Base-by-base conservation (phyloP, 176 grass and related monocot genomes). In the Secale cereale region DNA sequence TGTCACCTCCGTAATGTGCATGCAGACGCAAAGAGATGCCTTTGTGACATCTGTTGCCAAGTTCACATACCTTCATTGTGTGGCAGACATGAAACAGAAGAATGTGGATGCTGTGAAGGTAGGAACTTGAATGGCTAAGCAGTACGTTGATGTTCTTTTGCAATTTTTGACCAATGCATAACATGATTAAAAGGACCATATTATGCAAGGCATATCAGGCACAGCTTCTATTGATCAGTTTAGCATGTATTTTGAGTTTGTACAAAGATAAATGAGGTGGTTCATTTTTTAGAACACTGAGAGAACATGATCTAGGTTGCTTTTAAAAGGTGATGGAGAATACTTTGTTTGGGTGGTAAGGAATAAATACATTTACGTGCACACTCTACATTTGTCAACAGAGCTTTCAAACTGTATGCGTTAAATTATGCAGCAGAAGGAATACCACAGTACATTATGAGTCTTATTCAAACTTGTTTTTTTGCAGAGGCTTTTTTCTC, bases 51-150 rank as follows among this genome's bases (percentile, higher is more conserved):
- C 97, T 60, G 93, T 99, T 59, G 97, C 97, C 59, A 99, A 99
- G 83, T 99, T 99, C 67, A 99, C 97, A 70, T 96, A 92, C 78
- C 97, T 99, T 74, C 97, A 99, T 86, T 99, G 89, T 92, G 97
- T 92, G 65, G 93, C 91, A 19, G 97, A 96, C 79, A 99, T 99
- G 93, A 99, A 99, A 85, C 97, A 99, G 80, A 99, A 96, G 78
- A 99, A 99, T 87, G 88, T 96, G 74, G 97, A 99, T 96, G 93
- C 97, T 75, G 90, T 99, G 48, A 99, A 99, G 92, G 95, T 98
- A 83, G 26, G 81, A 64, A 63, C 69, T 83, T 82, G 73, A 77
- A 69, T 78, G 59, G 7, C 78, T 48, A 81, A 50, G 52, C 5
- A 20, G 32, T 27, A 59, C 17, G 0, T 19, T 37, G 40, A 76